These are phyloP conservation scores for Sporothrix brunneoviolacea DNA, from an alignment of 2,329 filamentous ascomycete species.

Conservation along the genomic window DNA sequence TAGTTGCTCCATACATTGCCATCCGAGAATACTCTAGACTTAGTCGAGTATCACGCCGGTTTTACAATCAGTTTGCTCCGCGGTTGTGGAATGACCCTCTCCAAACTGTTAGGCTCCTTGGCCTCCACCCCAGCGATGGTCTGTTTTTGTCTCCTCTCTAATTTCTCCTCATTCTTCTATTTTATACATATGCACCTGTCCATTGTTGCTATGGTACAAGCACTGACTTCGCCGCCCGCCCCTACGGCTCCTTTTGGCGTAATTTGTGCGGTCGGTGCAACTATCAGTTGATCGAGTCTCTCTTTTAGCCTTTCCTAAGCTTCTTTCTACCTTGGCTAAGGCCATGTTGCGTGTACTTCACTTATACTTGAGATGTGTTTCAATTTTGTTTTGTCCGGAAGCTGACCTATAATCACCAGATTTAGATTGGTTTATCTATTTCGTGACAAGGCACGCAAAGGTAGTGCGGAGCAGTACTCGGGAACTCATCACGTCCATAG, in stretches of 20 bases:
- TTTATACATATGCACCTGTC: too few relatives aligned
- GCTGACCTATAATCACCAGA: conserved; percentile 29
- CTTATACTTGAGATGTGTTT: too few relatives aligned
- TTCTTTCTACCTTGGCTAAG: too few relatives aligned
- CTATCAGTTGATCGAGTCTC: too few relatives aligned
- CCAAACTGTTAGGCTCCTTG: conserved; percentile 30
- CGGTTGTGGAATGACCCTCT: conserved; percentile 48
- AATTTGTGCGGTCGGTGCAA: too few relatives aligned
- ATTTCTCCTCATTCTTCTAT: too few relatives aligned
- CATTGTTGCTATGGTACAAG: too few relatives aligned
- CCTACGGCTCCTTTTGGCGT: too few relatives aligned
- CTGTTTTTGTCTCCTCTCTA: conserved; percentile 9
- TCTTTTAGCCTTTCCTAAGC: too few relatives aligned
- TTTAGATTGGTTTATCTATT: conserved; percentile 41
- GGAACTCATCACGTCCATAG: conserved; percentile 39
- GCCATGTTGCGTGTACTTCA: too few relatives aligned
- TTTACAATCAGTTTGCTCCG: conserved; percentile 44
- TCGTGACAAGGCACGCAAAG: conserved; percentile 35
- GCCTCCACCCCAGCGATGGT: conserved; percentile 34
- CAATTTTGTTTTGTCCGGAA: too few relatives aligned
- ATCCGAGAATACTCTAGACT: conserved; percentile 37
- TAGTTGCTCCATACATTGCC: conserved; percentile 40
- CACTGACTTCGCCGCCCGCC: too few relatives aligned
- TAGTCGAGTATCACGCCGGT: conserved; percentile 42
- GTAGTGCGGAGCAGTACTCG: conserved; percentile 32